Evolutionary conservation across 164 flowering plant species (phyloP).

Genomic region (Umbellularia californica): DNA sequence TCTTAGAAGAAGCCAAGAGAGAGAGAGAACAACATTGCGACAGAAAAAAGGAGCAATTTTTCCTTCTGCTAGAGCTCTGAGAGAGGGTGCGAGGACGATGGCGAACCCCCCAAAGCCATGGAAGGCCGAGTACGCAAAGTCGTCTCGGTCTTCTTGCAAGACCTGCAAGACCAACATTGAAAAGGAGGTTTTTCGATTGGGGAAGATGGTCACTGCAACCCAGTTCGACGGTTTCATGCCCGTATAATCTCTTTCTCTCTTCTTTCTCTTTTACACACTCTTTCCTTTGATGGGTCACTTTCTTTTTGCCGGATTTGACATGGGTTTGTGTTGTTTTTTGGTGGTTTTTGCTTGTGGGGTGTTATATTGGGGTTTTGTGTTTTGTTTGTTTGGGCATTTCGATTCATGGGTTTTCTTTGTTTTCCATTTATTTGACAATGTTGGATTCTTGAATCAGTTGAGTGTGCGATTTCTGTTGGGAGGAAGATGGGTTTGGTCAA

Average conservation of each 20-base stretch:
- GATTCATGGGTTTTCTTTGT: neutral
- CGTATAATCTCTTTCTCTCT: slow-evolving; percentile 28
- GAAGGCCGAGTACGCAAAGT: slow-evolving; percentile 96
- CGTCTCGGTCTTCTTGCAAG: slow-evolving; percentile 80
- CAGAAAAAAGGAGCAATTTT: neutral
- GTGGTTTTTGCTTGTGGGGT: too few species aligned
- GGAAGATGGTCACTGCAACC: slow-evolving; percentile 83
- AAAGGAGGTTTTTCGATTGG: slow-evolving; percentile 69
- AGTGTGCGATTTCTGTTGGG: neutral
- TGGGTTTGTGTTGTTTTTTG: neutral
- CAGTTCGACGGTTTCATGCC: slow-evolving; percentile 97
- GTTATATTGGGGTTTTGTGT: too few species aligned
- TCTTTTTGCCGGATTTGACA: neutral
- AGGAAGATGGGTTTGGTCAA: too few species aligned
- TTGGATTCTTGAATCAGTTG: neutral
- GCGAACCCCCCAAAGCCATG: slow-evolving; percentile 81
- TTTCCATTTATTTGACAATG: neutral
- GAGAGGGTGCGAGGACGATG: slow-evolving; percentile 28
- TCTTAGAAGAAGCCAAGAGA: neutral
- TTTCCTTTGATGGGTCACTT: neutral
- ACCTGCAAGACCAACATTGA: slow-evolving; percentile 69
- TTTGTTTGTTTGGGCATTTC: neutral
- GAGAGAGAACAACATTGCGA: neutral
- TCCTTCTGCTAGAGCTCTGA: neutral
- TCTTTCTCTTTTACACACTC: neutral